Evolutionary conservation across 164 flowering plant species (phyloP), one percentile per base, ranked within the genome.

Genomic region (Chimonanthus praecox): DNA sequence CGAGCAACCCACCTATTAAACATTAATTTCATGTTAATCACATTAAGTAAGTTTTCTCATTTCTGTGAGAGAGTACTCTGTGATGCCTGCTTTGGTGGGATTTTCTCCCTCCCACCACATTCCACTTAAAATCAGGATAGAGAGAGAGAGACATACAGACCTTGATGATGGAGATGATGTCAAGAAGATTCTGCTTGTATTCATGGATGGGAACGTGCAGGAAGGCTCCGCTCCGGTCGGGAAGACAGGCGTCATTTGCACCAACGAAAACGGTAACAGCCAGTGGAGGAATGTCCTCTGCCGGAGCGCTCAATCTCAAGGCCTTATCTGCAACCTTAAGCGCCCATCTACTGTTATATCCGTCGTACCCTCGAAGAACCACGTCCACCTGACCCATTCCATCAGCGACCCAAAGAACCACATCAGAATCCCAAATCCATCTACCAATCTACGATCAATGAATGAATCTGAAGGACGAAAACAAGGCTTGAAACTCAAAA

Each of bases 281-380:
- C 51, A 85, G 6, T 10, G 92, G 87, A 16, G 78, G 76, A 43
- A n/a, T 79, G 2, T 58, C 83, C 33, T 43, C 71, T 16, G 16
- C 81, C 0, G 68, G 79, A 20, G 64, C 62, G 1, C 21, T 78
- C 67, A 49, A 73, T 75, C 76, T 69, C 46, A 91, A 87, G 61
- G 84, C 85, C 78, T 49, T 85, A 47, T 90, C 85, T 47, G 84
- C 0, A 62, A 84, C 87, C 68, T 71, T 71, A 33, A 88, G 72
- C 2, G 89, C 93, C 98, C 98, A 94, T 72, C 92, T 80, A 0
- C 94, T 94, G 73, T 94, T 94, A 72, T 94, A 94, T 45, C 97
- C 97, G 74, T 91, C 87, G 74, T 89, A 94, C 46, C 97, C 98
- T 78, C 98, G 80, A 47, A 92, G 75, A 76, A 90, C 88, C 68